These are phyloP conservation scores for Dioszegia hungarica DNA, from an alignment of 768 basidiomycete genomes.

Conservation along the genomic window DNA sequence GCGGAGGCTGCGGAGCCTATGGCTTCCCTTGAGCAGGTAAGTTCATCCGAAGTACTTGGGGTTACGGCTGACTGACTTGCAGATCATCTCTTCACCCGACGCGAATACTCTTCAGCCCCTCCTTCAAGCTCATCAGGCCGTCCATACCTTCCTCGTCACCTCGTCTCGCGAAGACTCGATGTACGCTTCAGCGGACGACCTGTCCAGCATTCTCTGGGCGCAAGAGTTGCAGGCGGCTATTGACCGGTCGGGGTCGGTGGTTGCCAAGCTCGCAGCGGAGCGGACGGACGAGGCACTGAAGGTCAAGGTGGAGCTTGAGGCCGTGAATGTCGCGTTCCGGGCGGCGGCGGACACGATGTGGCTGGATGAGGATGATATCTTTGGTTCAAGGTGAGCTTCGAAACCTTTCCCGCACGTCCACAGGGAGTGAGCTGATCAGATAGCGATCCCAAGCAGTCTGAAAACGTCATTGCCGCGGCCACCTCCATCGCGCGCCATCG, in stretches of 20 bases:
- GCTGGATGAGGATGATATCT: conserved; percentile 68
- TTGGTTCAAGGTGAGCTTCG: conserved; percentile 66
- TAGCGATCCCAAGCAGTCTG: conserved; percentile 26
- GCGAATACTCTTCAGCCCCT: conserved; percentile 1
- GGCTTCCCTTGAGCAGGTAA: conserved; percentile 67
- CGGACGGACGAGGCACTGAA: conserved; percentile 31
- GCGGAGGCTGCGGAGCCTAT: conserved; percentile 4
- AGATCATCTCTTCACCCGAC: conserved; percentile 27
- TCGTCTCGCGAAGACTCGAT: conserved; percentile 23
- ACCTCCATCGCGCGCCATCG: conserved; percentile 26
- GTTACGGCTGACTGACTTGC: conserved; percentile 39
- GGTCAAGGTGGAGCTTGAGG: conserved; percentile 17
- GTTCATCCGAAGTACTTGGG: conserved; percentile 53
- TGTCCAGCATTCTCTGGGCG: conserved; percentile 72
- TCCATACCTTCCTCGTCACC: conserved; percentile 17
- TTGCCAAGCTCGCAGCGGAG: conserved; percentile 52
- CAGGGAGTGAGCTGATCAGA: conserved; percentile 6
- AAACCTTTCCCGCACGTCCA: background rate
- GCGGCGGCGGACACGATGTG: conserved; percentile 66
- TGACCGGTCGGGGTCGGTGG: conserved; percentile 56
- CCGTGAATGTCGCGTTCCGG: conserved; percentile 54
- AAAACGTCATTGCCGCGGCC: conserved; percentile 15
- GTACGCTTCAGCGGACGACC: conserved; percentile 65
- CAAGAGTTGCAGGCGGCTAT: conserved; percentile 73
- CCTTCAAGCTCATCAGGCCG: conserved; percentile 13